Evolutionary conservation across 1,284 basidiomycete genomes (phyloP).

Genomic region (Microbotryomycetes sp.): DNA sequence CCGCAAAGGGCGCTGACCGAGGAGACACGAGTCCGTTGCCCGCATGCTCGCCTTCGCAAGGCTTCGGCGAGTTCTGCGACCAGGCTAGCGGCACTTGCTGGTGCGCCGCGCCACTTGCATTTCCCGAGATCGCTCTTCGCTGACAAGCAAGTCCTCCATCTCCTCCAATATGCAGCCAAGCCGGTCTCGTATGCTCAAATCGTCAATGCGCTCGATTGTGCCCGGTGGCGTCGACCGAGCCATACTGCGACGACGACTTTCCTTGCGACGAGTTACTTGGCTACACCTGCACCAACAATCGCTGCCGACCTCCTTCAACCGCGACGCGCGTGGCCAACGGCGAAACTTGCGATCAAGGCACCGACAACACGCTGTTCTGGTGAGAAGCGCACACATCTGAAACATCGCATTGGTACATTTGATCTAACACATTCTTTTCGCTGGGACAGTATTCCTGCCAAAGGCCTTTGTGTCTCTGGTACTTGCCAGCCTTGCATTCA

Average conservation of each 20-base stretch:
- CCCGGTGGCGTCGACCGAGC: conserved; percentile 20
- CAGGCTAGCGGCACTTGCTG: conserved; percentile 17
- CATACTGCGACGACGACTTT: conserved; percentile 21
- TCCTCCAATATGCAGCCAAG: conserved; percentile 9
- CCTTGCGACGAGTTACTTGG: conserved; percentile 22
- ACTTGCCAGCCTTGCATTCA: conserved; percentile 23
- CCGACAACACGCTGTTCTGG: conserved; percentile 28
- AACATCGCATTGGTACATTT: background rate
- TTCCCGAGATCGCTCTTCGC: too few species aligned
- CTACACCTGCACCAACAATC: conserved; percentile 24
- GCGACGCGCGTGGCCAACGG: conserved; percentile 17
- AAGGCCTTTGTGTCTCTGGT: conserved; percentile 14
- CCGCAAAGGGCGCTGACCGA: conserved; percentile 1
- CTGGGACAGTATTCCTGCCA: conserved; percentile 14
- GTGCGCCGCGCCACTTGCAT: conserved; percentile 9
- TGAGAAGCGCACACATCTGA: background rate
- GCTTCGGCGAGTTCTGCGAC: conserved; percentile 13
- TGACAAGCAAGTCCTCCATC: too few species aligned
- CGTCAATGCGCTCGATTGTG: conserved; percentile 16
- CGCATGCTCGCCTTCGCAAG: background rate
- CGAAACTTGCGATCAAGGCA: conserved; percentile 23
- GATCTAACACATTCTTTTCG: background rate
- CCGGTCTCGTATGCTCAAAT: conserved; percentile 15
- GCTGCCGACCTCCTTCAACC: conserved; percentile 22
- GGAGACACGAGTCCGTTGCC: conserved; percentile 1